Conservation (phyloP, 2,329 filamentous ascomycete species). For the Malbranchea cinnamomea region DNA sequence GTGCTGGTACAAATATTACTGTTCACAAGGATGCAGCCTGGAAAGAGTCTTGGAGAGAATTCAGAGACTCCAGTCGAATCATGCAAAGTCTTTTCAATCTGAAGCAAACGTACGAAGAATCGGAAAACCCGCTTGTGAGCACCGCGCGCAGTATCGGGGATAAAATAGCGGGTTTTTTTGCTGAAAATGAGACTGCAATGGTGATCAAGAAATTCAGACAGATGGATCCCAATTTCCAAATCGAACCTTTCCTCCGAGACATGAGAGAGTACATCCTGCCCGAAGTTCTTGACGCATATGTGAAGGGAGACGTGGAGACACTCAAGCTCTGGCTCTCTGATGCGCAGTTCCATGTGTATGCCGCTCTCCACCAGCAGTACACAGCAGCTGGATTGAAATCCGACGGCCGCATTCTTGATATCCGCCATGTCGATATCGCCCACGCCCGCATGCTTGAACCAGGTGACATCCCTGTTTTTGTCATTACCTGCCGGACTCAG, state of each 20-base stretch:
- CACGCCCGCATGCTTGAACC: constrained; percentile 33
- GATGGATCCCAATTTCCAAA: constrained; percentile 88
- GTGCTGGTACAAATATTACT: constrained; percentile 86
- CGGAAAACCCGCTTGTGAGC: constrained; percentile 86
- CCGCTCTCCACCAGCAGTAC: constrained; percentile 93
- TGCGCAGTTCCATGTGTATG: constrained; percentile 91
- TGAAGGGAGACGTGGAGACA: constrained; percentile 84
- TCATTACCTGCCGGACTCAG: constrained; percentile 90
- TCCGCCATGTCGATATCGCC: constrained; percentile 70
- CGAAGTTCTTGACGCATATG: constrained; percentile 93
- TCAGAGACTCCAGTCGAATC: constrained; percentile 76
- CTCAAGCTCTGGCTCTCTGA: constrained; percentile 92
- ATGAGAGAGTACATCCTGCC: constrained; percentile 96
- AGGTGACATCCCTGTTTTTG: constrained; percentile 64
- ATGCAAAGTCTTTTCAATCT: constrained; percentile 80
- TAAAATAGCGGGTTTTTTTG: constrained; percentile 85
- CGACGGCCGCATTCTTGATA: constrained; percentile 88
- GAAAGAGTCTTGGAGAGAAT: constrained; percentile 97
- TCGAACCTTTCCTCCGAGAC: constrained; percentile 87
- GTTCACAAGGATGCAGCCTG: constrained; percentile 93
- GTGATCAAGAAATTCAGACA: constrained; percentile 96
- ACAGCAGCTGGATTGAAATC: constrained; percentile 84
- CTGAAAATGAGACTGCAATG: constrained; percentile 93
- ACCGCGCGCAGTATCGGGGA: constrained; percentile 92
- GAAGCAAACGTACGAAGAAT: constrained; percentile 83